Percentiles rank a stretch among this genome's conserved stretches.
Conservation (phyloP, 202 grass and related monocot genomes). For the Panicum virgatum region DNA sequence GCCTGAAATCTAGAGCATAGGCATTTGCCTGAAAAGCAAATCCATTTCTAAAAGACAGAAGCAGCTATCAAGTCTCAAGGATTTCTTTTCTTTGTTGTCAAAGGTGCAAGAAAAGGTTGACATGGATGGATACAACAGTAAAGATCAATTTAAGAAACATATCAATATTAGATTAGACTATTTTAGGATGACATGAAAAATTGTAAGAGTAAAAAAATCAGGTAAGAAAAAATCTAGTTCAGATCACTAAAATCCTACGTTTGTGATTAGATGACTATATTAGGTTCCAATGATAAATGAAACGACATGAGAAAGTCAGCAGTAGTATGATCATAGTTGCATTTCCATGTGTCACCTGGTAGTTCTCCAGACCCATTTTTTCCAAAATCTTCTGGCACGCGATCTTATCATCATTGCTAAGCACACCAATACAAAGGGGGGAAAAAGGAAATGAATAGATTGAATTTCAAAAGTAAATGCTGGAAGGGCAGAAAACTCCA, state of each 20-base stretch:
- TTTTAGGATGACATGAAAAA: slow-evolving; percentile 19
- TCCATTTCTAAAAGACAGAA: not conserved
- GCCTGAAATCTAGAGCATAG: not conserved
- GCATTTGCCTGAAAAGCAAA: slow-evolving; percentile 12
- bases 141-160: slow-evolving; percentile 26
- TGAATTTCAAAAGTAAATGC: slow-evolving; percentile 20
- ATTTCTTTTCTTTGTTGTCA: not conserved
- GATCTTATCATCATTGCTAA: slow-evolving; percentile 89
- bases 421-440: slow-evolving; percentile 45
- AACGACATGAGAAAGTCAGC: slow-evolving; percentile 9
- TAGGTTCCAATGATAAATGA: slow-evolving; percentile 2
- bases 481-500: slow-evolving; percentile 19
- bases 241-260: slow-evolving; percentile 12
- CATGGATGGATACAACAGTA: slow-evolving; percentile 5
- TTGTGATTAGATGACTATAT: slow-evolving; percentile 15
- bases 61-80: not conserved
- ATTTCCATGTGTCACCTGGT: slow-evolving; percentile 69
- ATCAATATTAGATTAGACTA: not conserved
- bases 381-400: slow-evolving; percentile 86
- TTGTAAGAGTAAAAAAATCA: slow-evolving; percentile 26
- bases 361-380: slow-evolving; percentile 87
- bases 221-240: slow-evolving; percentile 14
- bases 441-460: slow-evolving; percentile 36
- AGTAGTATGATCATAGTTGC: not conserved
- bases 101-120: not conserved